Conservation (phyloP, 2,329 filamentous ascomycete genomes). For the Ophioceras dolichostomum region DNA sequence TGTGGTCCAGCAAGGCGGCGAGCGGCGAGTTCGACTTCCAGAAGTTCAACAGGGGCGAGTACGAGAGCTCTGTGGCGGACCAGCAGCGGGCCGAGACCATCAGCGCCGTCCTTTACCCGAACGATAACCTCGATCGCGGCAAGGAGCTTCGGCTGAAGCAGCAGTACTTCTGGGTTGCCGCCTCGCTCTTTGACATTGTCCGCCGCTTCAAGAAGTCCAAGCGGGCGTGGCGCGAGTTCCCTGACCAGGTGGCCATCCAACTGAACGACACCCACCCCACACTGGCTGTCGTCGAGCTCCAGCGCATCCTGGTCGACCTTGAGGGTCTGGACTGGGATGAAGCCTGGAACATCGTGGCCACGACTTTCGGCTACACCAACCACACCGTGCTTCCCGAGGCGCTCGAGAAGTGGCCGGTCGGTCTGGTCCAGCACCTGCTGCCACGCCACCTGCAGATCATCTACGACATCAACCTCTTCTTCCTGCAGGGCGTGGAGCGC, state of each 20-base stretch:
- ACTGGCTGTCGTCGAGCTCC: conserved; percentile 87
- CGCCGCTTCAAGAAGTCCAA: conserved; percentile 96
- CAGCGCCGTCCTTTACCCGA: conserved; percentile 92
- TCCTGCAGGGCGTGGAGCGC: conserved; percentile 84
- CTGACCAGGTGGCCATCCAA: conserved; percentile 92
- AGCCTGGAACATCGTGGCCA: conserved; percentile 71
- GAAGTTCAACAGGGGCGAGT: conserved; percentile 97
- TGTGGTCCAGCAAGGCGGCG: conserved; percentile 96
- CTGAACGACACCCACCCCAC: conserved; percentile 97
- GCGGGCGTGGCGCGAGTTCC: conserved; percentile 81
- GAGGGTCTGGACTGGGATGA: conserved; percentile 91
- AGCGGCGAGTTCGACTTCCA: conserved; percentile 98
- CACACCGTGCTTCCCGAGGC: conserved; percentile 96
- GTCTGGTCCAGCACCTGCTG: conserved; percentile 80
- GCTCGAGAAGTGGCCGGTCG: conserved; percentile 96
- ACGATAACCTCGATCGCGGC: conserved; percentile 90
- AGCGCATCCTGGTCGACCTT: conserved; percentile 79
- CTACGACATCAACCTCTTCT: conserved; percentile 93
- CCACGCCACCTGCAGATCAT: conserved; percentile 95
- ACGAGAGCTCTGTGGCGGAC: conserved; percentile 95
- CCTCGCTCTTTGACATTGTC: conserved; percentile 91
- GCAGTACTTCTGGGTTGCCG: conserved; percentile 99
- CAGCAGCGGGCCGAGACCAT: conserved; percentile 99
- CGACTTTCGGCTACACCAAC: conserved; percentile 91
- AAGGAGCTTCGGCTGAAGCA: conserved; percentile 98